Conservation (phyloP, 2,329 filamentous ascomycete species). For the Phaeosphaeria sp. region DNA sequence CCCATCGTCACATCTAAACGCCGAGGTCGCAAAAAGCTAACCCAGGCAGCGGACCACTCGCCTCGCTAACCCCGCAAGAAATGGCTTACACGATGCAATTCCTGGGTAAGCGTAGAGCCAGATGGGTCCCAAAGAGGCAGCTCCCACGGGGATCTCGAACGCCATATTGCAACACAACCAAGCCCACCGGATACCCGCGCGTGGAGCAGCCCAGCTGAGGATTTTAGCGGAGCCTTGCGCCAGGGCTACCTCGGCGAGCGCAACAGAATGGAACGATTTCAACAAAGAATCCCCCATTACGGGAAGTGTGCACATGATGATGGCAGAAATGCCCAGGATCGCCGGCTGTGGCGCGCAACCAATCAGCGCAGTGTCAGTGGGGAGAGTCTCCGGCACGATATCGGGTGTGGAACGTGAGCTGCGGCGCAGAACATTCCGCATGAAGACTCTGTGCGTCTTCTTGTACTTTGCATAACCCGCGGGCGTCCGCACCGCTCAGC, state of each 20-base stretch:
- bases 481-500: constrained; percentile 1
- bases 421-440: constrained; percentile 10
- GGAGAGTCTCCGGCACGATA: constrained; percentile 16
- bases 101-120: no score
- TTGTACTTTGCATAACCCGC: constrained; percentile 1
- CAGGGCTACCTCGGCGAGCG: neutral
- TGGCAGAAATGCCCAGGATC: constrained; percentile 10
- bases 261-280: neutral
- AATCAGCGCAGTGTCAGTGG: constrained; percentile 15
- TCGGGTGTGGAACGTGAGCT: constrained; percentile 9
- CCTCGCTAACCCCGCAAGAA: constrained; percentile 32
- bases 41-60: constrained; percentile 12
- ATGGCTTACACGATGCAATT: constrained; percentile 13
- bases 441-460: neutral
- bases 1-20: constrained; percentile 6
- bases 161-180: constrained; percentile 8
- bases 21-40: constrained; percentile 25
- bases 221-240: neutral
- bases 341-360: constrained; percentile 28
- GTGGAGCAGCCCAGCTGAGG: neutral
- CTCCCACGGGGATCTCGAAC: constrained; percentile 13
- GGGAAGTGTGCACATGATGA: neutral
- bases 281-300: neutral
- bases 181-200: neutral
- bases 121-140: constrained; percentile 19